A percentile compares a stretch with the other conserved stretches of the same genome.
Evolutionary conservation across 2,329 filamentous ascomycete genomes (phyloP).

Genomic region (Colletotrichum godetiae): DNA sequence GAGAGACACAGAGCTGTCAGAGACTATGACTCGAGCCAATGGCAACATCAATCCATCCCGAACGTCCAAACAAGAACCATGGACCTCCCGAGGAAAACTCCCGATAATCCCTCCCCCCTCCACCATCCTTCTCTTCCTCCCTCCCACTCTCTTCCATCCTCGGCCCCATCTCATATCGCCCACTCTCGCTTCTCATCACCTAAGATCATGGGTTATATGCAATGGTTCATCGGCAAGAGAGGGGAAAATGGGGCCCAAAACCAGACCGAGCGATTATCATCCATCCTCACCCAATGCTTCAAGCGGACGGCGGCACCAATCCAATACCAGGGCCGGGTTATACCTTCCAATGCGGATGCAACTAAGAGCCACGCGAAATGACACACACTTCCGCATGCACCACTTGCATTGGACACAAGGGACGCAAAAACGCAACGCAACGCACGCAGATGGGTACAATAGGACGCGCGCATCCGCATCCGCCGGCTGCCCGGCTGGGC

Average conservation of each 20-base stretch:
- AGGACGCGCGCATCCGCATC: slow-evolving; percentile 18
- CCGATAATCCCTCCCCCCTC: not conserved
- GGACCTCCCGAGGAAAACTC: not conserved
- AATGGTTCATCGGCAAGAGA: slow-evolving; percentile 22
- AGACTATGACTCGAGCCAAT: slow-evolving; percentile 1
- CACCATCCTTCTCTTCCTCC: not conserved
- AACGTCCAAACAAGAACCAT: slow-evolving; percentile 3
- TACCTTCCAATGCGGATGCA: slow-evolving; percentile 32
- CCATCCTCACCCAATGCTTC: slow-evolving; percentile 1
- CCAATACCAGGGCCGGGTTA: slow-evolving; percentile 29
- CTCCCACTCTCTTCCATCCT: not conserved
- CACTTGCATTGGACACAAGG: slow-evolving; percentile 16
- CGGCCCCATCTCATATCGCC: not conserved
- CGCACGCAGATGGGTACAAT: slow-evolving; percentile 16
- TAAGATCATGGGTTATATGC: slow-evolving; percentile 23
- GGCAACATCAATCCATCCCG: not conserved
- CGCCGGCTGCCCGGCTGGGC: slow-evolving; percentile 18
- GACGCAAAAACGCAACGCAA: not conserved
- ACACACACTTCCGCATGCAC: slow-evolving; percentile 24
- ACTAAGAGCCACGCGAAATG: slow-evolving; percentile 34
- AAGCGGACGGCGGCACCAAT: not conserved
- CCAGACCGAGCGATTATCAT: not conserved
- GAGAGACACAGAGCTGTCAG: not conserved
- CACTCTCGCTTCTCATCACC: slow-evolving; percentile 18
- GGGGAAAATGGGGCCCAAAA: no score